Evolutionary conservation across 1,284 basidiomycete species (phyloP).

Genomic region (Leccinum griseonigrum): DNA sequence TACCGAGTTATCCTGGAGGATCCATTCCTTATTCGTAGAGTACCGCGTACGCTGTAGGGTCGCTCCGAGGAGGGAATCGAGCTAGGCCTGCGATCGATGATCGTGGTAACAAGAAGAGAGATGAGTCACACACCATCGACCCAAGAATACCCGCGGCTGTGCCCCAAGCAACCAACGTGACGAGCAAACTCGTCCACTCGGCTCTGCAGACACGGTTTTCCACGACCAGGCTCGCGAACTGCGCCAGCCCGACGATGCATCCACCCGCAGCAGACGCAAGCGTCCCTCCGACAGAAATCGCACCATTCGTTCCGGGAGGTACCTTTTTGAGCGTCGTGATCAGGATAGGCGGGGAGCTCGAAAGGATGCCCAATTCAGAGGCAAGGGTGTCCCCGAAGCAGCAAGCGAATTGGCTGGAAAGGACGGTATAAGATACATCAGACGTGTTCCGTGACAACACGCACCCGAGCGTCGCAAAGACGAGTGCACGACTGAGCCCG

Average conservation of each 20-base stretch:
- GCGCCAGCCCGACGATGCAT: slow-evolving; percentile 61
- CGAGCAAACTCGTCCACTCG: slow-evolving; percentile 36
- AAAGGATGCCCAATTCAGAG: slow-evolving; percentile 84
- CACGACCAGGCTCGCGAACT: slow-evolving; percentile 55
- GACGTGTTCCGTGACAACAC: neutral
- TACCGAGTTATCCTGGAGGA: slow-evolving; percentile 27
- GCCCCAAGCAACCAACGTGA: slow-evolving; percentile 57
- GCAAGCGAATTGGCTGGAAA: slow-evolving; percentile 71
- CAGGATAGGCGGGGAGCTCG: slow-evolving; percentile 63
- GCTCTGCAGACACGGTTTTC: slow-evolving; percentile 57
- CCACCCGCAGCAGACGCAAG: slow-evolving; percentile 76
- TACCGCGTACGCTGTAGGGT: slow-evolving; percentile 84
- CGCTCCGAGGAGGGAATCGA: slow-evolving; percentile 87
- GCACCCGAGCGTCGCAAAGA: slow-evolving; percentile 73
- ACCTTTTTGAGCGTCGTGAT: slow-evolving; percentile 73
- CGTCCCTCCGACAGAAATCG: slow-evolving; percentile 74
- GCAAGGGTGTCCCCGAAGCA: slow-evolving; percentile 82
- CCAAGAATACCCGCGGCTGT: slow-evolving; percentile 29
- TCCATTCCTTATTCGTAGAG: slow-evolving; percentile 60
- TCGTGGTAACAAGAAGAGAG: neutral
- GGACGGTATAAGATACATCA: neutral
- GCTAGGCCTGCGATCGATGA: slow-evolving; percentile 36
- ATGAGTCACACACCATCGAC: slow-evolving; percentile 38
- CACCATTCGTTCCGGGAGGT: slow-evolving; percentile 92
- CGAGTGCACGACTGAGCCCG: slow-evolving; percentile 56